These are phyloP conservation scores for Spongispora temasekensis DNA, from an alignment of 1,284 basidiomycete genomes.

Conservation along the genomic window DNA sequence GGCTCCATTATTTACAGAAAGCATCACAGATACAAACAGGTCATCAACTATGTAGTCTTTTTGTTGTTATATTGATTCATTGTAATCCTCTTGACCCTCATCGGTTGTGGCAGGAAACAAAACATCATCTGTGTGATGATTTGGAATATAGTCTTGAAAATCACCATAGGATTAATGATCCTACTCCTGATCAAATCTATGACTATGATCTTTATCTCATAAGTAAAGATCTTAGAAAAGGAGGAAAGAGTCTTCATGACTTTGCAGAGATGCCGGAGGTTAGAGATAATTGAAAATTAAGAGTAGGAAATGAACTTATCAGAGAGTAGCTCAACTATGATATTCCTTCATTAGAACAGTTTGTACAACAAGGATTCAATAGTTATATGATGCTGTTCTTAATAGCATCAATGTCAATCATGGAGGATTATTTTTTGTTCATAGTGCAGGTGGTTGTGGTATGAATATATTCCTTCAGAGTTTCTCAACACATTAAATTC, in stretches of 20 bases:
- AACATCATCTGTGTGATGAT: neutral
- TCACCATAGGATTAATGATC: neutral
- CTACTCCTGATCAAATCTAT: neutral
- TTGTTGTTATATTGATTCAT: neutral
- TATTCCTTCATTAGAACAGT: neutral
- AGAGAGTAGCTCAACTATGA: neutral
- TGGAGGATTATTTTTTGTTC: no score
- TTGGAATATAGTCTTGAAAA: neutral
- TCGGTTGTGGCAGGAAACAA: neutral
- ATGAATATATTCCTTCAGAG: no score
- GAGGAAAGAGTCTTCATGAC: neutral
- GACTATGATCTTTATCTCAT: neutral
- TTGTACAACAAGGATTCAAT: neutral
- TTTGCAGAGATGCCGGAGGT: neutral
- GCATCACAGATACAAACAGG: neutral
- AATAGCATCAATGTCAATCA: neutral
- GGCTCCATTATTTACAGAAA: constrained; percentile 12
- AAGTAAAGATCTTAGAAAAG: neutral
- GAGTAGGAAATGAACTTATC: neutral
- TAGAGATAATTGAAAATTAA: neutral
- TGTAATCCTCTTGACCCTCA: neutral
- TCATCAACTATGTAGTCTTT: neutral
- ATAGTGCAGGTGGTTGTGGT: no score
- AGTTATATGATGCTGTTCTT: neutral
- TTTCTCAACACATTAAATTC: no score